These are phyloP conservation scores for Ilex aquifolium DNA, from an alignment of 257 asterid genomes.

Conservation along the genomic window DNA sequence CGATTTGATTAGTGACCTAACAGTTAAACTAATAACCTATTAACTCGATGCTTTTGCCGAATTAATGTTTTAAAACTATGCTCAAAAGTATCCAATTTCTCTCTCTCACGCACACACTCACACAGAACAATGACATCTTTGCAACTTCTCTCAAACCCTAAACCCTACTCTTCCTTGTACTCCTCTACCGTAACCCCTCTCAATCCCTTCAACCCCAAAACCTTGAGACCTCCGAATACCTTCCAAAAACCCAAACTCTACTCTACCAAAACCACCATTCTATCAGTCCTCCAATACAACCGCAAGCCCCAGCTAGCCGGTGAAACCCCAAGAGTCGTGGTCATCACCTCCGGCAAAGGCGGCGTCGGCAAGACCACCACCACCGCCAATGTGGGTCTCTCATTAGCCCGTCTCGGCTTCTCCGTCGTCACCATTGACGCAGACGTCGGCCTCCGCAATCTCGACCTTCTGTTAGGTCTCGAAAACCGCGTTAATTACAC, in stretches of 20 bases:
- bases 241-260: not conserved
- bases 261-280: conserved; percentile 16
- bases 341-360: conserved; percentile 95
- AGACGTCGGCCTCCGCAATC: conserved; percentile 94
- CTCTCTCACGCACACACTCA: too few species aligned
- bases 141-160: too few species aligned
- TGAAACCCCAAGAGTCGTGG: conserved; percentile 84
- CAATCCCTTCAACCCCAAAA: conserved; percentile 31
- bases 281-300: conserved; percentile 79
- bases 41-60: too few species aligned
- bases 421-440: conserved; percentile 96
- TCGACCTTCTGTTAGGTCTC: conserved; percentile 88
- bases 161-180: too few species aligned
- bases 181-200: conserved; percentile 31
- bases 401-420: conserved; percentile 87
- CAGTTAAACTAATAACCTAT: too few species aligned
- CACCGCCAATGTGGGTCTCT: conserved; percentile 92
- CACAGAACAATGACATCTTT: too few species aligned
- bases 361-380: conserved; percentile 98
- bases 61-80: too few species aligned
- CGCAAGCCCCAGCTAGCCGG: conserved; percentile 97
- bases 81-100: too few species aligned
- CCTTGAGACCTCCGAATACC: conserved; percentile 17
- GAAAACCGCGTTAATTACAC: conserved; percentile 97
- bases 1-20: too few species aligned